Evolutionary conservation across 345 rosid species (phyloP).

Genomic region (Brassica napus): DNA sequence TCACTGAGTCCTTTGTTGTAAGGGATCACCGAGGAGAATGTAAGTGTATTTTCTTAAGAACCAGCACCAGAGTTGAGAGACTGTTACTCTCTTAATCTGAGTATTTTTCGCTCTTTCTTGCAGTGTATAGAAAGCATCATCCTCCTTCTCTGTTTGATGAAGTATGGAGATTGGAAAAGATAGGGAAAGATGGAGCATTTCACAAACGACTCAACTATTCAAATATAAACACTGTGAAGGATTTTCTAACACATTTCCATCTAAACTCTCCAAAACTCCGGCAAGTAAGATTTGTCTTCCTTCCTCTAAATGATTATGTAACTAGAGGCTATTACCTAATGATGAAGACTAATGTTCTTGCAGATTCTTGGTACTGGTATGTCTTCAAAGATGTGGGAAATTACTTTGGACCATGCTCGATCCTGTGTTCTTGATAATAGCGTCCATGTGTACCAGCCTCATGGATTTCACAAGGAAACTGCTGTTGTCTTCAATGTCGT

Average conservation of each 20-base stretch:
- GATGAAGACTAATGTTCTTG: conserved; percentile 20
- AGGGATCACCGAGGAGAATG: conserved; percentile 99
- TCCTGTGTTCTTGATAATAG: conserved; percentile 78
- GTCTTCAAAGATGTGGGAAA: conserved; percentile 99
- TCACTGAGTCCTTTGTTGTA: conserved; percentile 87
- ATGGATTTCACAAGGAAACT: conserved; percentile 58
- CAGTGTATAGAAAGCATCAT: conserved; percentile 95
- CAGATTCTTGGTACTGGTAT: conserved; percentile 97
- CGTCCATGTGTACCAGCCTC: conserved; percentile 58
- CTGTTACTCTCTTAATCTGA: not conserved
- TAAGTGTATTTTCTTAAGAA: conserved; percentile 28
- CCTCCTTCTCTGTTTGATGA: conserved; percentile 87
- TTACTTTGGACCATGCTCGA: conserved; percentile 81
- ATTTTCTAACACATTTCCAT: conserved; percentile 68
- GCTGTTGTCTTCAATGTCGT: conserved; percentile 92
- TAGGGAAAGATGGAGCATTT: conserved; percentile 98
- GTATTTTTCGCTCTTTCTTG: conserved; percentile 30
- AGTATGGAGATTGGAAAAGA: conserved; percentile 98
- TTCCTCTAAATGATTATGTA: not conserved
- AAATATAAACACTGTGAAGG: conserved; percentile 75
- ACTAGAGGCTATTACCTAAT: not conserved
- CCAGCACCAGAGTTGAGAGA: not conserved
- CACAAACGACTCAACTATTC: conserved; percentile 75
- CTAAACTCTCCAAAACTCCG: conserved; percentile 75
- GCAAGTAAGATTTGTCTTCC: conserved; percentile 49